phyloP scores from a whole-genome alignment of 768 basidiomycete species.

The Dioszegia crocea region DNA sequence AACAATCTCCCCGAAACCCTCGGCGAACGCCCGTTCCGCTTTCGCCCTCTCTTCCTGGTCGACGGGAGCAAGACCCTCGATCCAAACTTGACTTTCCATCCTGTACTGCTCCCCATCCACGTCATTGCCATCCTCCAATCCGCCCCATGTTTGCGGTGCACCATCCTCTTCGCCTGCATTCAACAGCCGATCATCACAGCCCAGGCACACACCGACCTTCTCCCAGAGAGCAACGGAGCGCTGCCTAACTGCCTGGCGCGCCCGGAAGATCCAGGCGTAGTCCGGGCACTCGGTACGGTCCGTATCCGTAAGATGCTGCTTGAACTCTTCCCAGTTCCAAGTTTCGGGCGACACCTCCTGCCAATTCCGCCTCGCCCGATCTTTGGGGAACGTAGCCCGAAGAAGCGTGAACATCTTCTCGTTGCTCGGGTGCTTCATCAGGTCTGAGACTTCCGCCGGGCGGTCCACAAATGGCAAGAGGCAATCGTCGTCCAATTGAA shows the following conservation, averaged over 20 bases:
- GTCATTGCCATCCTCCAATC: slow-evolving; percentile 34
- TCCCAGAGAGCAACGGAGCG: slow-evolving; percentile 89
- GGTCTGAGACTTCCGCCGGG: slow-evolving; percentile 64
- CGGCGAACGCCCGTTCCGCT: slow-evolving; percentile 13
- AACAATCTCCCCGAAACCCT: slow-evolving; percentile 34
- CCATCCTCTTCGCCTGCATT: slow-evolving; percentile 51
- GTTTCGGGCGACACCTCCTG: slow-evolving; percentile 57
- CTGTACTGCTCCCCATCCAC: slow-evolving; percentile 25
- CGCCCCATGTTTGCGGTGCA: slow-evolving; percentile 35
- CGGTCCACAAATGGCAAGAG: slow-evolving; percentile 84
- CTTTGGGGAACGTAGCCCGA: slow-evolving; percentile 45
- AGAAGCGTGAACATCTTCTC: slow-evolving; percentile 49
- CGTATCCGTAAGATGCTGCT: slow-evolving; percentile 61
- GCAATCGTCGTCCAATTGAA: slow-evolving; percentile 57
- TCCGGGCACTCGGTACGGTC: slow-evolving; percentile 57
- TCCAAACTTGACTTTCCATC: slow-evolving; percentile 33
- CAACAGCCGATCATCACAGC: slow-evolving; percentile 73
- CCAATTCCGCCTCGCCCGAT: slow-evolving; percentile 47
- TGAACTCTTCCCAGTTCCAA: slow-evolving; percentile 71
- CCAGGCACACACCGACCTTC: slow-evolving; percentile 77
- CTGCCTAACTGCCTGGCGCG: slow-evolving; percentile 68
- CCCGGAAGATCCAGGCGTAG: slow-evolving; percentile 65
- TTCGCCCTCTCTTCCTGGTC: slow-evolving; percentile 22
- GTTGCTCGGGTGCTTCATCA: slow-evolving; percentile 65
- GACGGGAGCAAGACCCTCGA: slow-evolving; percentile 40